Evolutionary conservation across 2,329 filamentous ascomycete species (phyloP), one percentile per base, ranked within the genome.

Genomic region (Cytospora piceae): DNA sequence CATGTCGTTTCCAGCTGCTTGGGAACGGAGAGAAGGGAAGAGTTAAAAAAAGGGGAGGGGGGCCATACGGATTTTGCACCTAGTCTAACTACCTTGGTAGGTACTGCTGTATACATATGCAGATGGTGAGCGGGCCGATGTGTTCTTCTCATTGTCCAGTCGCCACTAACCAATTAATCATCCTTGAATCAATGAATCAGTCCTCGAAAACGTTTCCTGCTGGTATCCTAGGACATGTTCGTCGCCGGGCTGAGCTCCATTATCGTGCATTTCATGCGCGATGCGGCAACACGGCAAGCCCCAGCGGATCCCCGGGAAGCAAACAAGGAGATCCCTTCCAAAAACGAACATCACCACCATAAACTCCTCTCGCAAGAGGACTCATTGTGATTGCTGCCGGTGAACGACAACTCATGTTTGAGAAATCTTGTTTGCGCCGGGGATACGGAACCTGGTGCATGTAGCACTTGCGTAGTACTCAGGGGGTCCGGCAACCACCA

Each of bases 291-390:
- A 37, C 57, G 52, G 63, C 53, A 24, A 42, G 39, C 22, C n/a
- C 4, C n/a, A 51, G 63, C 55, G 63, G 63, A 32, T 49, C 42
- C 58, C 54, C 58, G 63, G 63, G 58, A 58, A 32, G 52, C 39
- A 56, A 24, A 54, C 65, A 67, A 58, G 61, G 61, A 59, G 39
- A 54, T 51, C 57, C 56, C 61, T 61, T 53, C 52, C 49, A 63
- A n/a, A 8, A 32, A 24, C 32, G 20, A 32, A 24, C 32, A 37
- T 8, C 58, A 32, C 27, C 20, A 39, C 52, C 39, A 31, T 27
- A 9, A 29, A 22, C 17, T n/a, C 12, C 34, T 42, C 17, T 42
- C 17, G 20, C 17, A 7, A n/a, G 39, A 42, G 17, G 39, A 42
- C 39, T 42, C 4, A 6, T n/a, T 20, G 8, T 42, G 32, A 42